A percentile compares a stretch with the other conserved stretches of the same genome.
phyloP scores from a whole-genome alignment of 306 rosid species.

The Carpinus fangiana region DNA sequence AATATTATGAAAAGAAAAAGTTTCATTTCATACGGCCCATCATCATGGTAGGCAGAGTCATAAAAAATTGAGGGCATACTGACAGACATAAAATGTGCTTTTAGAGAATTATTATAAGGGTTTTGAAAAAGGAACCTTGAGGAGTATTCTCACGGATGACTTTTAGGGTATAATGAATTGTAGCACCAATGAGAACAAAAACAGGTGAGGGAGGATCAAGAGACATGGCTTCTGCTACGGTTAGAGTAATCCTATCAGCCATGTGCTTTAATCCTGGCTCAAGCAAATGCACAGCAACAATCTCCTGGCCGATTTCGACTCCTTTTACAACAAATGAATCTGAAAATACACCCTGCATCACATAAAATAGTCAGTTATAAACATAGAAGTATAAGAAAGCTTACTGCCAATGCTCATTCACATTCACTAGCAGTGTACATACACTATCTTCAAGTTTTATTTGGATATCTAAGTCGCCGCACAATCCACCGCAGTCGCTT shows the following conservation, averaged over 20 bases:
- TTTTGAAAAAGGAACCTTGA: slow-evolving; percentile 61
- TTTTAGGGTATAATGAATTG: slow-evolving; percentile 67
- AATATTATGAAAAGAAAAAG: not conserved
- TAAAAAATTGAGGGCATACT: slow-evolving; percentile 25
- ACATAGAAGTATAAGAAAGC: slow-evolving; percentile 20
- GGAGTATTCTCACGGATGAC: slow-evolving; percentile 73
- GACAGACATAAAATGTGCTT: slow-evolving; percentile 9
- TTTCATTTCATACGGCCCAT: slow-evolving; percentile 9
- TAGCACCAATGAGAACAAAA: slow-evolving; percentile 78
- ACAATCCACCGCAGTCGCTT: slow-evolving; percentile 88
- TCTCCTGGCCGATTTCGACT: slow-evolving; percentile 85
- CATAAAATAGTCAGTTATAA: slow-evolving; percentile 27
- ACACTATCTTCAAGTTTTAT: slow-evolving; percentile 87
- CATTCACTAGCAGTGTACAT: slow-evolving; percentile 42
- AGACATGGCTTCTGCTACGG: slow-evolving; percentile 98
- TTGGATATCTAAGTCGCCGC: slow-evolving; percentile 85
- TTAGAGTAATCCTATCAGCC: slow-evolving; percentile 75
- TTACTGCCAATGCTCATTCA: slow-evolving; percentile 30
- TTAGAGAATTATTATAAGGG: slow-evolving; percentile 2
- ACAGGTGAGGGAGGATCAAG: slow-evolving; percentile 93
- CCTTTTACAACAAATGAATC: slow-evolving; percentile 87
- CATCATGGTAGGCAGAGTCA: slow-evolving; percentile 5
- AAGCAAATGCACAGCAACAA: slow-evolving; percentile 71
- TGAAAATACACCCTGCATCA: slow-evolving; percentile 90
- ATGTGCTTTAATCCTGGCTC: slow-evolving; percentile 63